phyloP scores from a whole-genome alignment of 768 basidiomycete species.

The Termitomyces titanicus region DNA sequence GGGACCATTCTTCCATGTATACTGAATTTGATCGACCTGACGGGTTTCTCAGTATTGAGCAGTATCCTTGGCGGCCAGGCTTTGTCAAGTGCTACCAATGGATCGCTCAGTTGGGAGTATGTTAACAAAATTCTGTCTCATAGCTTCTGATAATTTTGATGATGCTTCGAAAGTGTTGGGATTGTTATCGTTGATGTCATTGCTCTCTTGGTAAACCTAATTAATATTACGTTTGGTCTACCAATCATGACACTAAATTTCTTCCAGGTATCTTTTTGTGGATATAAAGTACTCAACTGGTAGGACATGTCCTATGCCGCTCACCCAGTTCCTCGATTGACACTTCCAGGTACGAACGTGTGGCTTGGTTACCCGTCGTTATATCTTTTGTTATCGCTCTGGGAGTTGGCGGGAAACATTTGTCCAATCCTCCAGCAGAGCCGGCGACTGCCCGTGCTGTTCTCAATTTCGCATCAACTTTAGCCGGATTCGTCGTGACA shows the following conservation, averaged over 20 bases:
- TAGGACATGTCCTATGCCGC: conserved; percentile 8
- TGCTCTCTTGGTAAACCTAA: conserved; percentile 56
- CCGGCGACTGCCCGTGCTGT: conserved; percentile 55
- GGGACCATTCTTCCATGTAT: conserved; percentile 59
- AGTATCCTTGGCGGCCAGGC: conserved; percentile 67
- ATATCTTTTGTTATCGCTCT: conserved; percentile 68
- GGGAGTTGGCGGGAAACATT: conserved; percentile 71
- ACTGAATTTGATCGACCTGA: conserved; percentile 59
- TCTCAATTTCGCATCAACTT: conserved; percentile 62
- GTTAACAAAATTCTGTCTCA: conserved; percentile 10
- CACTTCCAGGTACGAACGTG: conserved; percentile 55
- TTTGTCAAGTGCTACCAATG: conserved; percentile 36
- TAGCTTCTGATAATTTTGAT: background rate
- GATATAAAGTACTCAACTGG: conserved; percentile 47
- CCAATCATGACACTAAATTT: background rate
- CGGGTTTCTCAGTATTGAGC: conserved; percentile 70
- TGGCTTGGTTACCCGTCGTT: conserved; percentile 78
- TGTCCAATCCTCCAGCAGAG: conserved; percentile 43
- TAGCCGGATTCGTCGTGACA: conserved; percentile 72
- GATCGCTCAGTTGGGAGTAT: conserved; percentile 41
- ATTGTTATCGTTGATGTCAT: conserved; percentile 74
- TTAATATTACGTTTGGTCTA: conserved; percentile 24
- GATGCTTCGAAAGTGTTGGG: conserved; percentile 50
- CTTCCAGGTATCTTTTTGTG: conserved; percentile 52
- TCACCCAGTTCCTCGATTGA: background rate